Conservation (phyloP, 345 rosid species). For the Corchorus capsularis region DNA sequence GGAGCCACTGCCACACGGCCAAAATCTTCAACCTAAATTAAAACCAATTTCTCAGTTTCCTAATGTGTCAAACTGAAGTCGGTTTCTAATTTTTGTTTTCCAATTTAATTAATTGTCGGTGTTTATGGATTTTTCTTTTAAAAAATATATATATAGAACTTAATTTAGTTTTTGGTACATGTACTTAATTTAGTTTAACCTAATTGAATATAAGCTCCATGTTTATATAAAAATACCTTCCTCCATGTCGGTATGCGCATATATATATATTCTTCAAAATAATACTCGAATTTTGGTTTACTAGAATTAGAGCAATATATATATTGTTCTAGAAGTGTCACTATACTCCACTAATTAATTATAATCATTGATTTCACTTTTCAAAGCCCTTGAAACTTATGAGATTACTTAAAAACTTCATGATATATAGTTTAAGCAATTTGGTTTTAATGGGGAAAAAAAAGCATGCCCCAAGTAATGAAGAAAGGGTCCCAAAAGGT, state of each 20-base stretch:
- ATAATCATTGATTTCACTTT: too few species aligned
- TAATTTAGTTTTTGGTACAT: background rate
- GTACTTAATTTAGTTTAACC: background rate
- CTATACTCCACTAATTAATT: background rate
- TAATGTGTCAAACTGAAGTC: background rate
- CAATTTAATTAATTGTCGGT: constrained; percentile 2
- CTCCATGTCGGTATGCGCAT: background rate
- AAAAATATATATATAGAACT: background rate
- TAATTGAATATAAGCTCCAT: too few species aligned
- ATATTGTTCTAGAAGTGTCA: background rate
- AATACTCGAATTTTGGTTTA: background rate
- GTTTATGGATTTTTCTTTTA: background rate
- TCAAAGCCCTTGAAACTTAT: background rate
- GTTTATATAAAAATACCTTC: background rate
- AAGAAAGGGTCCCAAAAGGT: background rate
- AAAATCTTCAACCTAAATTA: background rate
- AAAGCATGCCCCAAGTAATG: background rate
- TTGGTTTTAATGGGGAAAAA: background rate
- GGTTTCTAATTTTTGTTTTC: background rate
- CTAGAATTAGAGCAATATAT: background rate
- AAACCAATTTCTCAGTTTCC: background rate
- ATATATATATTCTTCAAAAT: background rate
- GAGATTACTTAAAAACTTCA: background rate
- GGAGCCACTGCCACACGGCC: background rate
- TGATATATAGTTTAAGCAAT: background rate